Base-by-base conservation (phyloP, 176 grass and related monocot genomes). In the Oryza nivara region DNA sequence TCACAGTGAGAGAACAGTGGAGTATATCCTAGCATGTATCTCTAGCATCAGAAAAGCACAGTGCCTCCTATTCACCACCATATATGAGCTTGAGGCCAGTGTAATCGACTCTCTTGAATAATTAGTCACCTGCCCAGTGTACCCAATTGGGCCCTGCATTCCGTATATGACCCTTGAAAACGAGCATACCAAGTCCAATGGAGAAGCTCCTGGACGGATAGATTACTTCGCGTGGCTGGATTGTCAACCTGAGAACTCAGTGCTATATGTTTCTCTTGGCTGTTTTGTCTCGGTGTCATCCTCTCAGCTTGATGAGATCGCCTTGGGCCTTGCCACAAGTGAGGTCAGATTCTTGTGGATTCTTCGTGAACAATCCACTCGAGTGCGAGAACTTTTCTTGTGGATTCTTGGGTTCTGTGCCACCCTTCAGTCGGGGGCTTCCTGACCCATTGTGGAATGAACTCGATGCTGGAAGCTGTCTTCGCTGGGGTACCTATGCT, bases 371-470 rank as follows among this genome's bases (percentile, higher is more conserved):
- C 76, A 94, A 19, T 54, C 72, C 30, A 8, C 38, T 23, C 28
- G 3, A 2, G 23, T 81, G 25, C 77, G n/a, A 68, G 48, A 90
- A 28, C 83, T n/a, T n/a, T n/a, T n/a, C n/a, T n/a, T n/a, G n/a
- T n/a, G n/a, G n/a, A n/a, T n/a, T n/a, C n/a, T n/a, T n/a, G n/a
- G n/a, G n/a, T 90, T 73, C 23, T 92, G 54, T 80, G 92, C 41
- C 92, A 94, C 51, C 78, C 70, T 80, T 90, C 87, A 12, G 65
- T 92, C 52, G 89, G 92, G 6, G 89, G 89, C 9, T 94, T 94
- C 84, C 65, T 91, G 73, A 94, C 90, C 15, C 92, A 92, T 23
- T 92, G 90, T 16, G 90, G 87, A 1, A 88, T 89, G 89, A 92
- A 94, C 75, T 94, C 87, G 11, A 90, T 82, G 0, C 68, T 94